Evolutionary conservation across 2,329 filamentous ascomycete species (phyloP).

Genomic region (Pseudogymnoascus sp.): DNA sequence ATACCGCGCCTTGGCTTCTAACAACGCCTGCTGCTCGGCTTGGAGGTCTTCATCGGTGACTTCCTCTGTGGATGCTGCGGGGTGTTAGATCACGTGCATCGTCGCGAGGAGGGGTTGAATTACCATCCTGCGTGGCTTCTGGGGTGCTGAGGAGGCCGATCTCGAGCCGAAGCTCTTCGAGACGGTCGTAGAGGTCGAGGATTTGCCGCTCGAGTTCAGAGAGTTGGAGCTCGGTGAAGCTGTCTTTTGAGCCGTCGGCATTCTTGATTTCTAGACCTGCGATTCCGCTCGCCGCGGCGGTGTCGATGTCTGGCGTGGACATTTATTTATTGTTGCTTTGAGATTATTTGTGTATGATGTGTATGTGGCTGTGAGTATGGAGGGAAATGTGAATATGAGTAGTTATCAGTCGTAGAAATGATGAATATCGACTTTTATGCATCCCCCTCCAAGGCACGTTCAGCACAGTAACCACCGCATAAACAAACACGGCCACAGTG

Average conservation of each 20-base stretch:
- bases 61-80: slow-evolving; percentile 13
- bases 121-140: slow-evolving; percentile 23
- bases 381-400: not conserved
- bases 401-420: not conserved
- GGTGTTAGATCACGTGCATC: slow-evolving; percentile 7
- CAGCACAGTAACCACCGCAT: not conserved
- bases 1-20: slow-evolving; percentile 64
- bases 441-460: not conserved
- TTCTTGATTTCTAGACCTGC: slow-evolving; percentile 1
- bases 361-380: not conserved
- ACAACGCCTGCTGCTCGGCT: slow-evolving; percentile 51
- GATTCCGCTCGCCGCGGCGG: not conserved
- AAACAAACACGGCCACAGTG: slow-evolving; percentile 8
- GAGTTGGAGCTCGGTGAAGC: slow-evolving; percentile 39
- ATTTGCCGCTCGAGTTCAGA: slow-evolving; percentile 59
- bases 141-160: slow-evolving; percentile 53
- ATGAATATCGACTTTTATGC: not conserved
- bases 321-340: not conserved
- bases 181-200: slow-evolving; percentile 61
- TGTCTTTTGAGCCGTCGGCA: not conserved
- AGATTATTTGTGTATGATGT: not conserved
- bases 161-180: slow-evolving; percentile 65
- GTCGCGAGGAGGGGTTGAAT: not conserved
- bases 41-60: slow-evolving; percentile 45
- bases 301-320: not conserved